phyloP scores from a whole-genome alignment of 2,329 filamentous ascomycete genomes.

The Rutstroemia sp. region DNA sequence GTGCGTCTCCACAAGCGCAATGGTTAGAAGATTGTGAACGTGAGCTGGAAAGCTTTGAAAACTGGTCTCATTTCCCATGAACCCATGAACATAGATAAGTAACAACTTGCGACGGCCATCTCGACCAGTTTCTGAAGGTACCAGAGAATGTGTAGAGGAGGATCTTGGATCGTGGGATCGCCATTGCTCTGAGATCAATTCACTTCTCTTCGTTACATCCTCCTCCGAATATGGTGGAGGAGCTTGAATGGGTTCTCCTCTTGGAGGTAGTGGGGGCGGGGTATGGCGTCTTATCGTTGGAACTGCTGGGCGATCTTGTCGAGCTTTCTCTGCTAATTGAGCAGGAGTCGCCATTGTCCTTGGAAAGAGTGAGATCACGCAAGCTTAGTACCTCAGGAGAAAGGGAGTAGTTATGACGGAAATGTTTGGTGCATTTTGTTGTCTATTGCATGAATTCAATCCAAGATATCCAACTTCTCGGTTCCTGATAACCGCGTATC shows the following conservation, averaged over 20 bases:
- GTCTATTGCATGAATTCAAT: too few species aligned
- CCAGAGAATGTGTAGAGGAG: constrained; percentile 29
- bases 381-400: neutral
- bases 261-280: constrained; percentile 26
- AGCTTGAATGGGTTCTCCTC: constrained; percentile 14
- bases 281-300: constrained; percentile 5
- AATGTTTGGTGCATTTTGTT: too few species aligned
- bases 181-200: constrained; percentile 29
- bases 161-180: constrained; percentile 28
- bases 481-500: too few species aligned
- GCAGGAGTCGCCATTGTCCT: constrained; percentile 16
- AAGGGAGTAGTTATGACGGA: neutral
- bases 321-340: constrained; percentile 19
- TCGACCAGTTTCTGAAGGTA: constrained; percentile 24
- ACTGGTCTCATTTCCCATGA: constrained; percentile 80
- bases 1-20: constrained; percentile 63
- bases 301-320: constrained; percentile 9
- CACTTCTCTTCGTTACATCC: constrained; percentile 21
- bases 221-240: constrained; percentile 26
- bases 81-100: constrained; percentile 81
- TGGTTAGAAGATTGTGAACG: constrained; percentile 66
- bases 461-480: too few species aligned
- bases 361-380: neutral
- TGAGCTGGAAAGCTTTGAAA: constrained; percentile 86
- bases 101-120: constrained; percentile 50